phyloP scores from a whole-genome alignment of 1,284 basidiomycete species.

The Cutaneotrichosporon cyanovorans region DNA sequence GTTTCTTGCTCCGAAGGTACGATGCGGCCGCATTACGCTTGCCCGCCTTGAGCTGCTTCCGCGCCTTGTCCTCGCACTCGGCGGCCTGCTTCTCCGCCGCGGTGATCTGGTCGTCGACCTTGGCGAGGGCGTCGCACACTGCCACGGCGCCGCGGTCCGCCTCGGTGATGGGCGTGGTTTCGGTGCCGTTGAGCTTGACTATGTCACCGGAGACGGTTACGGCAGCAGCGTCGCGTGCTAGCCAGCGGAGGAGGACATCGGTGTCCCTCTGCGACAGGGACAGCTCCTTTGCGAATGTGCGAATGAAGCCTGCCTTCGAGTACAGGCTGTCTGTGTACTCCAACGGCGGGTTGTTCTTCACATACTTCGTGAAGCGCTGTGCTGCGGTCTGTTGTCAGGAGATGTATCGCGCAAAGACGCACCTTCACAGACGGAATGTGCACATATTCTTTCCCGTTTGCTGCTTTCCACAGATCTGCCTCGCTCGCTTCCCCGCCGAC shows the following conservation, averaged over 20 bases:
- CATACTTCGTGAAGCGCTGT: slow-evolving; percentile 47
- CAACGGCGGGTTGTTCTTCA: slow-evolving; percentile 45
- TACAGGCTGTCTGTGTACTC: slow-evolving; percentile 60
- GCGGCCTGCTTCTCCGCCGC: slow-evolving; percentile 55
- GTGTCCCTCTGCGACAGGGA: slow-evolving; percentile 47
- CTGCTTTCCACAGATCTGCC: slow-evolving; percentile 57
- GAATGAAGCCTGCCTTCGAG: slow-evolving; percentile 56
- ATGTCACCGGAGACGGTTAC: slow-evolving; percentile 62
- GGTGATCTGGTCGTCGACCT: slow-evolving; percentile 42
- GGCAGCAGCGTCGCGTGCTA: slow-evolving; percentile 65
- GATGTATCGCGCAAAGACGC: neutral
- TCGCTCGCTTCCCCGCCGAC: slow-evolving; percentile 49
- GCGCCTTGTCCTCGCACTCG: slow-evolving; percentile 63
- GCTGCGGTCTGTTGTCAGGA: slow-evolving; percentile 52
- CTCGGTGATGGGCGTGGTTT: slow-evolving; percentile 40
- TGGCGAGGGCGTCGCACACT: slow-evolving; percentile 30
- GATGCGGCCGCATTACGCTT: slow-evolving; percentile 66
- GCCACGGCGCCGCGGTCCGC: slow-evolving; percentile 40
- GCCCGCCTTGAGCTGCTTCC: slow-evolving; percentile 57
- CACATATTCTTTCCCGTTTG: slow-evolving; percentile 65
- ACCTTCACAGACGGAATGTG: slow-evolving; percentile 50
- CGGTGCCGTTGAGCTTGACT: slow-evolving; percentile 57
- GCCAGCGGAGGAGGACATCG: slow-evolving; percentile 63
- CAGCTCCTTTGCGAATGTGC: slow-evolving; percentile 51
- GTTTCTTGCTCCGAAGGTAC: slow-evolving; percentile 70